Evolutionary conservation across 2,329 filamentous ascomycete species (phyloP).

Genomic region (Immersiporthe knoxdaviesiana): DNA sequence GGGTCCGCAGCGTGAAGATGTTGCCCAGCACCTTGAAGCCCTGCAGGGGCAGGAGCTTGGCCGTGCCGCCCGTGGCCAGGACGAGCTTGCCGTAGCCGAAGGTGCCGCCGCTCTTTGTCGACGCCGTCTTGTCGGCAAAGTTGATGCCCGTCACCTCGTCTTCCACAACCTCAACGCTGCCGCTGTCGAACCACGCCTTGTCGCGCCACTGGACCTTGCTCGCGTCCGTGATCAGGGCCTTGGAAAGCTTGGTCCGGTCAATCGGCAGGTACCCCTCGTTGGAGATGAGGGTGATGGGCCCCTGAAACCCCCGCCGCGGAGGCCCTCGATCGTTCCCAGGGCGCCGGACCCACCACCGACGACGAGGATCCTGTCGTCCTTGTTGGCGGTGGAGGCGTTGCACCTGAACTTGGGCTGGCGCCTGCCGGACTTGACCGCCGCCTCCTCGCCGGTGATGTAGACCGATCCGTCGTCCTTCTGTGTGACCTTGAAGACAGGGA

Average conservation of each 20-base stretch:
- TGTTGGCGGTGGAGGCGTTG: constrained; percentile 47
- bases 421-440: constrained; percentile 74
- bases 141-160: constrained; percentile 75
- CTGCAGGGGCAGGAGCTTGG: constrained; percentile 74
- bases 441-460: constrained; percentile 81
- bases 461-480: constrained; percentile 83
- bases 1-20: constrained; percentile 79
- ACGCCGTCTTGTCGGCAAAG: constrained; percentile 72
- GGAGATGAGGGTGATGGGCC: constrained; percentile 80
- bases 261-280: constrained; percentile 86
- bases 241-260: constrained; percentile 93
- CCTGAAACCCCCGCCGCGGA: constrained; percentile 82
- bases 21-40: constrained; percentile 87
- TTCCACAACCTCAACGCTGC: constrained; percentile 59
- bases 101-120: constrained; percentile 74
- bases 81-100: constrained; percentile 85
- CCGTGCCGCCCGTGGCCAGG: constrained; percentile 82
- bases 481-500: constrained; percentile 78
- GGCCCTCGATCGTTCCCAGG: constrained; percentile 78
- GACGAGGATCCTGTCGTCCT: constrained; percentile 73
- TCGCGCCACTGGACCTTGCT: constrained; percentile 79
- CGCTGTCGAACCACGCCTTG: constrained; percentile 73
- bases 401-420: constrained; percentile 77
- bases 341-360: constrained; percentile 87
- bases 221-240: constrained; percentile 82